Evolutionary conservation across 805 yeast genomes (phyloP).

Genomic region (Candida gorgasii): DNA sequence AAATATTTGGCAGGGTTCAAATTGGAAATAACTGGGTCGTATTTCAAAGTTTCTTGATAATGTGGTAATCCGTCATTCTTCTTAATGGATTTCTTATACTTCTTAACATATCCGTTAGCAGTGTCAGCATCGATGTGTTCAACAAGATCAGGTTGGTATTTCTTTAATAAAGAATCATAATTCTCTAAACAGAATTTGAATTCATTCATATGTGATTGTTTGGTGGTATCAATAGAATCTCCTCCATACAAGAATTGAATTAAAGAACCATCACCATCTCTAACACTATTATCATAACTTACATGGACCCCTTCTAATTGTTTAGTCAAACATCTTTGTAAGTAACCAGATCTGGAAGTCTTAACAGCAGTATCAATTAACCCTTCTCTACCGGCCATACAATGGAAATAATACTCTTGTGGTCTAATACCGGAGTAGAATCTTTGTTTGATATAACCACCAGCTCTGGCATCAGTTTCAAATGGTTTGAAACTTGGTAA

Average conservation of each 20-base stretch:
- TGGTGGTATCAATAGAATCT: conserved; percentile 90
- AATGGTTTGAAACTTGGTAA: conserved; percentile 94
- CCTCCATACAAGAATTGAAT: conserved; percentile 97
- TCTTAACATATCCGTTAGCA: conserved; percentile 80
- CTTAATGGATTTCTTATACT: conserved; percentile 68
- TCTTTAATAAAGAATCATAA: conserved; percentile 79
- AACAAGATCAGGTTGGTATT: conserved; percentile 71
- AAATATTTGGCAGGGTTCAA: conserved; percentile 87
- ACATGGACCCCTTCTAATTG: conserved; percentile 97
- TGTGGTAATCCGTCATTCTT: conserved; percentile 67
- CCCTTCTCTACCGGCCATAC: conserved; percentile 99
- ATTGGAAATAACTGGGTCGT: conserved; percentile 85
- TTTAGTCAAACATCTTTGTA: conserved; percentile 97
- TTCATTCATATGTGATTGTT: conserved; percentile 91
- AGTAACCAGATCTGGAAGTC: conserved; percentile 96
- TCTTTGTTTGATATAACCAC: conserved; percentile 96
- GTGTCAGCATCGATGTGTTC: conserved; percentile 73
- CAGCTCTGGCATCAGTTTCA: conserved; percentile 97
- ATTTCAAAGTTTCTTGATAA: conserved; percentile 60
- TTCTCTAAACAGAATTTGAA: conserved; percentile 92
- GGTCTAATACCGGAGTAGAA: conserved; percentile 98
- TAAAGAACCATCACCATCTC: conserved; percentile 93
- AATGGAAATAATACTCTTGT: conserved; percentile 98
- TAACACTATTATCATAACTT: conserved; percentile 89
- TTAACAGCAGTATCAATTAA: conserved; percentile 98